phyloP scores from a whole-genome alignment of 192 early-diverging fungal genomes.

The Allomyces javanicus region DNA sequence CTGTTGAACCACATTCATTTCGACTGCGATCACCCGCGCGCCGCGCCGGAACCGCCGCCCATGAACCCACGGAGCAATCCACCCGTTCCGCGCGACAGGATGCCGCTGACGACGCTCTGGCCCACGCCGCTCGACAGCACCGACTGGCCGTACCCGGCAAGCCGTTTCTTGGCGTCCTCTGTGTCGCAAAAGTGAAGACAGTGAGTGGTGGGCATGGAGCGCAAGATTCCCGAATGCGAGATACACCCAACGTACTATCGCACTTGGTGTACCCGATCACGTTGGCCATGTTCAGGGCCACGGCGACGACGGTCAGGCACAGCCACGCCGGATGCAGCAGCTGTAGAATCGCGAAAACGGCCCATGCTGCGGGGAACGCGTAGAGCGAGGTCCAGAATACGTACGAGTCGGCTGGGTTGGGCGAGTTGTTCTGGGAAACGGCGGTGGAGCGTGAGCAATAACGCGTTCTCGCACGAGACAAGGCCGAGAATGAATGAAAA shows the following conservation, averaged over 20 bases:
- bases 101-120: neutral
- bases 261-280: constrained; percentile 88
- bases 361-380: constrained; percentile 63
- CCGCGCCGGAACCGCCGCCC: neutral
- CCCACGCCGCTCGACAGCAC: neutral
- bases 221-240: neutral
- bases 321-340: constrained; percentile 66
- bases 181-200: neutral
- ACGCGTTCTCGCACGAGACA: too few species aligned
- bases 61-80: neutral
- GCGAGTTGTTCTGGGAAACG: constrained; percentile 15
- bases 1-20: too few species aligned
- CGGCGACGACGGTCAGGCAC: constrained; percentile 64
- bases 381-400: constrained; percentile 90
- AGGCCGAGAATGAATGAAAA: neutral
- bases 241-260: constrained; percentile 43
- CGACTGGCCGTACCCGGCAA: neutral
- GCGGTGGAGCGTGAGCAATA: constrained; percentile 1
- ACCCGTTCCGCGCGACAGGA: neutral
- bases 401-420: constrained; percentile 72
- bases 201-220: neutral
- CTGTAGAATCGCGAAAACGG: constrained; percentile 53
- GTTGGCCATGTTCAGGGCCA: constrained; percentile 74
- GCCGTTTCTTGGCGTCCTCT: neutral
- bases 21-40: neutral